Evolutionary conservation across 2,329 filamentous ascomycete genomes (phyloP), one percentile per base, ranked within the genome.

Genomic region (Tolypocladium guangdongense): DNA sequence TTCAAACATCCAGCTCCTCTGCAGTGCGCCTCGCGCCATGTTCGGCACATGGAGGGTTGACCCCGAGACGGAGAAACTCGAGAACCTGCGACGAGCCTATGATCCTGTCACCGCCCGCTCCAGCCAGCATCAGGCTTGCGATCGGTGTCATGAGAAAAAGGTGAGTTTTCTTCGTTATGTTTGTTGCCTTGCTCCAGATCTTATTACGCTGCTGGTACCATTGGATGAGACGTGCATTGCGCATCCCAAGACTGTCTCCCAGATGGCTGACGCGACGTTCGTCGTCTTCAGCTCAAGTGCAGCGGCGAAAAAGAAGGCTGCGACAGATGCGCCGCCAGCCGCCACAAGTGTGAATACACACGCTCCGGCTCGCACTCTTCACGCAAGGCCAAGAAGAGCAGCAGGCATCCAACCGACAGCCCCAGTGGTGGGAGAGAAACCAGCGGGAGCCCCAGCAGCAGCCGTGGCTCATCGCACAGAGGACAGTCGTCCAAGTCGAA

Each of bases 21-120:
- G 33, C 33, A 35, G 24, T 22, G 18, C 20, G 7, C n/a, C 50
- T 51, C 27, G 27, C 27, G 27, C 49, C 49, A 69, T 71, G 68
- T 71, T 71, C 55, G 64, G 63, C 18, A 71, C 68, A 12, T 71
- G 67, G 66, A 71, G 69, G 57, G 68, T 69, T 59, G 67, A 70
- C 53, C 66, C 65, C 3, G 68, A 70, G 58, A 70, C 66, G 37
- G 61, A 66, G 47, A 62, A 71, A 58, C 63, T 71, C 55, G 68
- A 70, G 54, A 68, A 65, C 53, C 57, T 71, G 50, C 64, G 69
- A 39, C 63, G 62, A 20, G 65, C 66, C 35, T 68, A 66, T 52
- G 68, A 71, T 51, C 69, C 68, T 50, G 60, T 68, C 56, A 67
- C 67, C 30, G 68, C 68, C 33, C 65, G 68, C 43, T 69, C 68